Evolutionary conservation across 2,329 filamentous ascomycete genomes (phyloP), one percentile per base, ranked within the genome.

Genomic region (Xylariaceae sp.): DNA sequence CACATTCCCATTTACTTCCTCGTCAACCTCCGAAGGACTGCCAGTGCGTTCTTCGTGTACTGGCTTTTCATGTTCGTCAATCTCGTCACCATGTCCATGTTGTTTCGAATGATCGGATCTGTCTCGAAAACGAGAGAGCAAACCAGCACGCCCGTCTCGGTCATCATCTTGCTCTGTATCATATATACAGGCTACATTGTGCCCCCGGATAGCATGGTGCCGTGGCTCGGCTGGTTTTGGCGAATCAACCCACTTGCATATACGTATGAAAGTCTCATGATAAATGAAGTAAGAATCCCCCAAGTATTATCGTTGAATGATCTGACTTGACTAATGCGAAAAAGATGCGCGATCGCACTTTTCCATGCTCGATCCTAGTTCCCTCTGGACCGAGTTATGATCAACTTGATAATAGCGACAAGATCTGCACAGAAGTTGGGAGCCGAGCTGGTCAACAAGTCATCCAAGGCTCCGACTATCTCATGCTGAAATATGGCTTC

Each of bases 1-100:
- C 93, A 96, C 69, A 56, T 92, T 44, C 80, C 84, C 0, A 74
- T 96, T 1, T 96, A 96, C 76, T 96, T 96, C 74, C 87, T 96
- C 85, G 87, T 88, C 0, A 88, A 91, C 62, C 77, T 96, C 18
- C 83, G 88, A 53, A 81, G 89, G 51, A 84, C 87, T 59, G 76
- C 88, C 0, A 87, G 85, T 1, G 75, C 85, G 0, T 96, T 93
- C 78, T 96, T 96, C 78, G 88, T 90, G 75, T 95, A 90, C 79
- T 74, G 9, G 9, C 11, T 58, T 2, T 42, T 58, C 17, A 39
- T 7, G 18, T 45, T 45, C 9, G 10, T 48, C 13, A 4, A 30
- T 9, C 88, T 89, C 0, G 69, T 95, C 67, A 81, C 83, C 66
- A 93, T 93, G 88, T 91, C 87, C 23, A 91, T 90, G 85, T 80